Percentiles rank a stretch among this genome's conserved stretches.
Evolutionary conservation across 768 basidiomycete species (phyloP).

Genomic region (Leccinellum albellum): DNA sequence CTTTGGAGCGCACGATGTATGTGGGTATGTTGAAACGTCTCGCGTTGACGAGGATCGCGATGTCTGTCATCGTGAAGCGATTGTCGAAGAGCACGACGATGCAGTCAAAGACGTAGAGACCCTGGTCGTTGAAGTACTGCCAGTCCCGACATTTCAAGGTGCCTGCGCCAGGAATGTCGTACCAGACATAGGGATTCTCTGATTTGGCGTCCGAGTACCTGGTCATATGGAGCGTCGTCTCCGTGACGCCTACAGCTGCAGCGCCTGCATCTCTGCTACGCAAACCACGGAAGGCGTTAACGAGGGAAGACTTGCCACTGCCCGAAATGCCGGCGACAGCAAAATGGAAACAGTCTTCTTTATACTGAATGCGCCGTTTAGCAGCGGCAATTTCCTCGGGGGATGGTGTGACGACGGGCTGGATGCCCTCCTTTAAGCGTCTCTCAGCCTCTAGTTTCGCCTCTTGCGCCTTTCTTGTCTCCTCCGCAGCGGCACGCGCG

Average conservation of each 20-base stretch:
- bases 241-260: constrained; percentile 18
- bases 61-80: constrained; percentile 21
- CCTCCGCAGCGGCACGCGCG: constrained; percentile 13
- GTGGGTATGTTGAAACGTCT: constrained; percentile 17
- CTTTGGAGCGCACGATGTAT: constrained; percentile 22
- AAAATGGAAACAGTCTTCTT: constrained; percentile 31
- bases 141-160: constrained; percentile 17
- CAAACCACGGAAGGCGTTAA: constrained; percentile 35
- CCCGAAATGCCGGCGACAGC: constrained; percentile 34
- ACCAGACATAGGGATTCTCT: constrained; percentile 18
- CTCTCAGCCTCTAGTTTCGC: constrained; percentile 18
- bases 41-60: constrained; percentile 17
- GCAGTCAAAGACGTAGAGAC: constrained; percentile 25
- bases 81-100: constrained; percentile 22
- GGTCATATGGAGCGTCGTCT: constrained; percentile 15
- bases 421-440: constrained; percentile 21
- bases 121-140: constrained; percentile 23
- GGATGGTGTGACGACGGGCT: constrained; percentile 17
- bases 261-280: constrained; percentile 13
- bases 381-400: constrained; percentile 7
- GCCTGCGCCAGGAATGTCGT: constrained; percentile 22
- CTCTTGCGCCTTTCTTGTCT: constrained; percentile 11
- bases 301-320: constrained; percentile 37
- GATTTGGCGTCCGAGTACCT: constrained; percentile 16
- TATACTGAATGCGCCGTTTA: constrained; percentile 22